These are phyloP conservation scores for Trichoderma arundinaceum DNA, from an alignment of 2,329 filamentous ascomycete species.

Conservation along the genomic window DNA sequence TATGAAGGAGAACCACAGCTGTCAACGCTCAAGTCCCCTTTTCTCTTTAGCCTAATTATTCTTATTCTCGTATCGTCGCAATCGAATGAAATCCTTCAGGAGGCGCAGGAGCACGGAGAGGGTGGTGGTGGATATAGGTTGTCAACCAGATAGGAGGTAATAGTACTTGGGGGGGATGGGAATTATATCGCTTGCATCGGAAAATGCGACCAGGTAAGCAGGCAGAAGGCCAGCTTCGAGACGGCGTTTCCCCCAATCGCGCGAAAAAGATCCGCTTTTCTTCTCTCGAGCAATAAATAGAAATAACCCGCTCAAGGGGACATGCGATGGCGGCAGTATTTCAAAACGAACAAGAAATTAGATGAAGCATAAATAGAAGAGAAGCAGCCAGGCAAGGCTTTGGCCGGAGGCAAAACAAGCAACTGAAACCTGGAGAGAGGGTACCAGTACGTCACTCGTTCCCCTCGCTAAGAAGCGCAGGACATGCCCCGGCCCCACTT, in stretches of 20 bases:
- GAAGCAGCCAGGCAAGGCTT: not conserved
- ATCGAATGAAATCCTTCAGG: constrained; percentile 6
- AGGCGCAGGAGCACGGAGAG: not conserved
- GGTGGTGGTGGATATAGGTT: not conserved
- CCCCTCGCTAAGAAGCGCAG: too few species aligned
- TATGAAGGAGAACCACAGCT: too few species aligned
- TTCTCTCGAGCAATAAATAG: not conserved
- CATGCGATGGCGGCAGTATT: not conserved
- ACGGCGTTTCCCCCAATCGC: not conserved
- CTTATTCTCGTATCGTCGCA: not conserved
- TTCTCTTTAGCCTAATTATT: too few species aligned
- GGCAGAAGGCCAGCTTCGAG: too few species aligned
- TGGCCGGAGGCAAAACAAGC: too few species aligned
- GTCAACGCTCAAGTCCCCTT: too few species aligned
- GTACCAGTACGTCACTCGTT: too few species aligned
- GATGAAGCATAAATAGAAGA: constrained; percentile 3
- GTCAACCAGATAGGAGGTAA: constrained; percentile 8
- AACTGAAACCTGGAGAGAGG: too few species aligned
- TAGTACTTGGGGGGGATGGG: not conserved
- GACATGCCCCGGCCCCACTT: too few species aligned
- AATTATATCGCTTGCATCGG: constrained; percentile 11
- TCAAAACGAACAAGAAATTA: not conserved
- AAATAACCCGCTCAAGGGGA: not conserved
- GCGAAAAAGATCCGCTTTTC: not conserved
- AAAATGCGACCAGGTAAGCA: not conserved